Evolutionary conservation across 768 basidiomycete genomes (phyloP).

Genomic region (Trametes punicea): DNA sequence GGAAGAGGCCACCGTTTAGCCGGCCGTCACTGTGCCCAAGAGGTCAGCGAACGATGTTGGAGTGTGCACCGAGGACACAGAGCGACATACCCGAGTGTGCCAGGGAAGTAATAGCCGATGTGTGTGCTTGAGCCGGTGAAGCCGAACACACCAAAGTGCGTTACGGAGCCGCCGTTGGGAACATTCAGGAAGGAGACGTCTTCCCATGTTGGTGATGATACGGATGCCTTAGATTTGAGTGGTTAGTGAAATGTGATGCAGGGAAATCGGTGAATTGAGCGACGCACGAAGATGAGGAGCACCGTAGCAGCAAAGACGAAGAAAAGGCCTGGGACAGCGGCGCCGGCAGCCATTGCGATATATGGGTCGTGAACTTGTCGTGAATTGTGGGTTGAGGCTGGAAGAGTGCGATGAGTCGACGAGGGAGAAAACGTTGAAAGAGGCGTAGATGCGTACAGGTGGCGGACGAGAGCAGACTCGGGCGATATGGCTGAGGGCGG

Average conservation of each 20-base stretch:
- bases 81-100: conserved; percentile 42
- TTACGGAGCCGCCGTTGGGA: conserved; percentile 33
- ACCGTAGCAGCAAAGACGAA: conserved; percentile 69
- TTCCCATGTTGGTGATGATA: conserved; percentile 75
- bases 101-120: conserved; percentile 58
- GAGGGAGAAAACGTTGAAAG: background rate
- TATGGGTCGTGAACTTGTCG: conserved; percentile 17
- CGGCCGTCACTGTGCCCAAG: conserved; percentile 34
- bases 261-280: background rate
- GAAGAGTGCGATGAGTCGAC: background rate
- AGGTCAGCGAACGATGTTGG: background rate
- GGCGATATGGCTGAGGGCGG: background rate
- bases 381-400: conserved; percentile 7
- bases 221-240: conserved; percentile 47
- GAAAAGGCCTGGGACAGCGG: conserved; percentile 67
- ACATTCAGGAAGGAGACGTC: conserved; percentile 64
- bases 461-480: background rate
- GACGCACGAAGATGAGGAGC: conserved; percentile 64
- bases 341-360: conserved; percentile 45
- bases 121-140: conserved; percentile 52
- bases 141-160: conserved; percentile 76
- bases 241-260: background rate
- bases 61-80: background rate
- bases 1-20: conserved; percentile 51
- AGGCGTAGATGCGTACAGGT: background rate